Evolutionary conservation across 495 filamentous ascomycete species (phyloP), one percentile per base, ranked within the genome.

Genomic region (Lasiosphaeris hirsuta): DNA sequence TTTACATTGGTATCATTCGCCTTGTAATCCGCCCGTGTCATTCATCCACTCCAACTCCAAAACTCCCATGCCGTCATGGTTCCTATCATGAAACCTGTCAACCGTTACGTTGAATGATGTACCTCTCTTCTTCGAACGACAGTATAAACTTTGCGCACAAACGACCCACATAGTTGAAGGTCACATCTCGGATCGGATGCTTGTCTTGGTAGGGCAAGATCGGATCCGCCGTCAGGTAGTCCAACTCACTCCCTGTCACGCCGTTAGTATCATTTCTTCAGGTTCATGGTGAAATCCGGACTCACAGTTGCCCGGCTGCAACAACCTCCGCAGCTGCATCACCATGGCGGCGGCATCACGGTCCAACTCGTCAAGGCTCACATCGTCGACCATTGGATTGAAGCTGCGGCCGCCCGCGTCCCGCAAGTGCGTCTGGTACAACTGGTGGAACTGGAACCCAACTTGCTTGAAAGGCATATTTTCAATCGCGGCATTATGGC

Each of bases 391-490:
- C 3, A 79, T 63, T 14, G 76, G 76, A 51, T 79, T 79, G 57
- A 78, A 79, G 30, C 72, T 68, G 63, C 70, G 70, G 10, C 66
- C 58, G 15, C 65, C 68, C 0, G 68, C 69, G 45, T 80, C 77
- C 35, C 74, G 63, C 47, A 64, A 69, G 46, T 78, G 74, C 13
- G 78, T 77, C 68, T 76, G 74, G 55, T 81, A 82, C 43, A 81
- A 72, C 56, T 80, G 75, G 62, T 82, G 79, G 56, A 82, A 82
- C 57, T 79, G 75, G 48, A 75, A 76, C 10, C 72, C 77, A 54
- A 78, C 78, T 69, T 79, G 76, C 51, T 72, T 72, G 56, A 81
- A 82, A 3, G 78, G 78, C 60, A 78, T 63, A 54, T 80, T 78
- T 42, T 82, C 78, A 30, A 82, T 67, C 48, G 75, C 71, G 35